Evolutionary conservation across 352 stramenopile genomes (phyloP), one percentile per base, ranked within the genome.

Genomic region (Phytophthora tubulina): DNA sequence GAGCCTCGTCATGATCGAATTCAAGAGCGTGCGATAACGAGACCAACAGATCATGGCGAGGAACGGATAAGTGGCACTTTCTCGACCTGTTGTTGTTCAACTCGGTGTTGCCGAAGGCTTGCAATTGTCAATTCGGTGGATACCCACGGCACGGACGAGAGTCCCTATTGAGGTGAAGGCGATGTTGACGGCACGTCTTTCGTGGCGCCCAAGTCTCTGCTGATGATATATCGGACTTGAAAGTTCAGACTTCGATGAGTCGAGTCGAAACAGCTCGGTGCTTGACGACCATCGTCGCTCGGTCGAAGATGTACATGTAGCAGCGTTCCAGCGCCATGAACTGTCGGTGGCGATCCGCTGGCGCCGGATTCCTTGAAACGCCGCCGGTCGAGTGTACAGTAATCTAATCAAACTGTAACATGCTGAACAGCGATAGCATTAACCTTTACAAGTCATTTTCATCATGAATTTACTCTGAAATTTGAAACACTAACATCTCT

Each of bases 61-160:
- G 46, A 67, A 69, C 4, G 11, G 7, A 15, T 39, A 41, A 62
- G 50, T 54, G 48, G 36, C 38, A 67, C 49, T 9, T 27, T 6
- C 44, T 59, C 38, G 39, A 51, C 49, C 41, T 68, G 41, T 7
- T 69, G 61, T 33, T 62, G 61, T 56, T 56, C 62, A 68, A 61
- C 17, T 67, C 49, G 60, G 33, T n/a, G 45, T 42, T n/a, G 21
- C 33, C 9, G 46, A 36, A 8, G 35, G 4, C 35, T 45, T 45
- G 10, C 10, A 46, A 30, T 61, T 36, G 38, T 41, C 42, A 56
- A 9, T 42, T 51, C 48, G 48, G 51, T 70, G 62, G 51, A 57
- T 69, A 54, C 49, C 21, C 21, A 35, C 36, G 59, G 46, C 49
- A 68, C 49, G 11, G 17, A 15, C 33, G 56, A 36, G 11, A 46